phyloP scores from a whole-genome alignment of 2,329 filamentous ascomycete genomes.

The Fusarium guadeloupense region DNA sequence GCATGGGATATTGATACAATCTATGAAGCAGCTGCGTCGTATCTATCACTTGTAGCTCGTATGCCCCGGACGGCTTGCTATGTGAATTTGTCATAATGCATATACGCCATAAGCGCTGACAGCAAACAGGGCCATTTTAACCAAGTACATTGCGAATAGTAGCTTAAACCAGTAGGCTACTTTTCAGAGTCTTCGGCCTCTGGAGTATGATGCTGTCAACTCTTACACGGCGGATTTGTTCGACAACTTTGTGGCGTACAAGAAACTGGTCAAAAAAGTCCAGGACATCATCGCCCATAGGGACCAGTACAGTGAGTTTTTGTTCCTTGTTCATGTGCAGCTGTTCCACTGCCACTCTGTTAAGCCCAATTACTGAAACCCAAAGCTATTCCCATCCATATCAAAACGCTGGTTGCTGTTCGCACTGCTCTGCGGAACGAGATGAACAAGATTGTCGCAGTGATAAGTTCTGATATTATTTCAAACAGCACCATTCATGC shows the following conservation, averaged over 20 bases:
- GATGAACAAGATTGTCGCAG: too few species aligned
- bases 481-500: too few species aligned
- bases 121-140: constrained; percentile 3
- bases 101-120: too few species aligned
- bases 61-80: too few species aligned
- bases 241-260: constrained; percentile 24
- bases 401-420: too few species aligned
- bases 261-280: neutral
- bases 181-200: neutral
- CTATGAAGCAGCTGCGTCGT: neutral
- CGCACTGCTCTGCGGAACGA: too few species aligned
- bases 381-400: too few species aligned
- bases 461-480: too few species aligned
- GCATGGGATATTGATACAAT: neutral
- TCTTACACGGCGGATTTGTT: constrained; percentile 8
- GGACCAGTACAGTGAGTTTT: neutral
- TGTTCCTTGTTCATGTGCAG: too few species aligned
- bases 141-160: constrained; percentile 2
- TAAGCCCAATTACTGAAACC: neutral
- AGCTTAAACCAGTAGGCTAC: constrained; percentile 1
- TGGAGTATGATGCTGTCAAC: constrained; percentile 2
- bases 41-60: too few species aligned
- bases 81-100: too few species aligned
- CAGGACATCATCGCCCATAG: neutral
- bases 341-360: neutral